Percentiles rank a stretch among this genome's conserved stretches.
Evolutionary conservation across 2,329 filamentous ascomycete genomes (phyloP).

Genomic region (Boeremia exigua): DNA sequence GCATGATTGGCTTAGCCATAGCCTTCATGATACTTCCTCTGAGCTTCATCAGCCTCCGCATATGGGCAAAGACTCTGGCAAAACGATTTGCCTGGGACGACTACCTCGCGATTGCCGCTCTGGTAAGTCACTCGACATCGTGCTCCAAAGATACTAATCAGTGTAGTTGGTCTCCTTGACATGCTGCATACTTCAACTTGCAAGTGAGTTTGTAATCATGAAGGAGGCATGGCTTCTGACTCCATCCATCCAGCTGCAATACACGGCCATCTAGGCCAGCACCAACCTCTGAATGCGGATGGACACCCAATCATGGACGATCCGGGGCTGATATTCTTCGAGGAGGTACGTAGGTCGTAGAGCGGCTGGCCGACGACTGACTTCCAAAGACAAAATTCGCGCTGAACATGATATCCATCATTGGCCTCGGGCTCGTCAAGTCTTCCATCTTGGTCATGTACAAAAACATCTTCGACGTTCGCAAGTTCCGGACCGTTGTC

Average conservation of each 20-base stretch:
- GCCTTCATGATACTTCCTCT: constrained; percentile 29
- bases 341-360: constrained; percentile 18
- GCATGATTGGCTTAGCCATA: constrained; percentile 28
- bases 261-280: constrained; percentile 30
- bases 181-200: constrained; percentile 28
- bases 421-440: constrained; percentile 37
- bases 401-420: constrained; percentile 34
- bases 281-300: constrained; percentile 27
- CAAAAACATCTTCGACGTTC: constrained; percentile 36
- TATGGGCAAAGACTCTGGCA: constrained; percentile 29
- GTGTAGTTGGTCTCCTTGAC: constrained; percentile 26
- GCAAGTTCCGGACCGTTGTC: constrained; percentile 28
- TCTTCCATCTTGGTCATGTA: constrained; percentile 40
- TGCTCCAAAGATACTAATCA: constrained; percentile 1
- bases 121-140: constrained; percentile 19
- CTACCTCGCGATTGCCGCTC: constrained; percentile 27
- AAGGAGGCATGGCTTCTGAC: neutral
- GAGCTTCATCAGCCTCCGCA: constrained; percentile 24
- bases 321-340: constrained; percentile 31
- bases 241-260: constrained; percentile 18
- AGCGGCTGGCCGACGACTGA: neutral
- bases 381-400: constrained; percentile 33
- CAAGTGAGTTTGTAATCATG: constrained; percentile 17
- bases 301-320: constrained; percentile 32
- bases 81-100: constrained; percentile 33